These are phyloP conservation scores for Gremmenia infestans DNA, from an alignment of 2,329 filamentous ascomycete genomes.

Conservation along the genomic window DNA sequence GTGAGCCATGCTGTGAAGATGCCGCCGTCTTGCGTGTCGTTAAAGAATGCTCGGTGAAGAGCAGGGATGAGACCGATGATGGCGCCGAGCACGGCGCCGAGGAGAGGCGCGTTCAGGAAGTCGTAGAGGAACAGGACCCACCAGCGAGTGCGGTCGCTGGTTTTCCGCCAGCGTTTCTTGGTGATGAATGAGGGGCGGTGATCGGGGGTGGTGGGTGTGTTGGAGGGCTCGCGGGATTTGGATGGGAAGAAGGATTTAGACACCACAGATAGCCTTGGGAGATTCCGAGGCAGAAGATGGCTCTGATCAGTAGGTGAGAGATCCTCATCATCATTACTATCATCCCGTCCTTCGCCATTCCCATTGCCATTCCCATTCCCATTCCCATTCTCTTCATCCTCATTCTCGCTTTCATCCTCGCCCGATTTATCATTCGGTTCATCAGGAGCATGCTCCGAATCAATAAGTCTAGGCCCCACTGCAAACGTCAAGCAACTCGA, in stretches of 20 bases:
- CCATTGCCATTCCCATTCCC: constrained; percentile 17
- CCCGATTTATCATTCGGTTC: constrained; percentile 25
- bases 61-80: constrained; percentile 55
- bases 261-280: constrained; percentile 14
- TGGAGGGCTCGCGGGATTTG: constrained; percentile 2
- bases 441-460: constrained; percentile 37
- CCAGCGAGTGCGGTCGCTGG: constrained; percentile 29
- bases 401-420: constrained; percentile 21
- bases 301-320: constrained; percentile 38
- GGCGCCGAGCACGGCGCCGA: constrained; percentile 55
- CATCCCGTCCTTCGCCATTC: constrained; percentile 21
- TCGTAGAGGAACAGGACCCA: constrained; percentile 36
- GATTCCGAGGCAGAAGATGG: constrained; percentile 39
- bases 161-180: constrained; percentile 25
- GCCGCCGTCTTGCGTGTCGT: constrained; percentile 50
- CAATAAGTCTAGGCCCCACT: constrained; percentile 54
- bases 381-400: constrained; percentile 19
- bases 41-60: constrained; percentile 59
- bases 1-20: constrained; percentile 65
- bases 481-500: constrained; percentile 60
- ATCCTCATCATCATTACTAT: constrained; percentile 20
- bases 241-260: constrained; percentile 32
- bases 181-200: constrained; percentile 26
- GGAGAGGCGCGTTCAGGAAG: constrained; percentile 57
- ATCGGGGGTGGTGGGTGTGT: constrained; percentile 11